Conservation (phyloP, 768 basidiomycete genomes). For the Pulveroboletus sp. region DNA sequence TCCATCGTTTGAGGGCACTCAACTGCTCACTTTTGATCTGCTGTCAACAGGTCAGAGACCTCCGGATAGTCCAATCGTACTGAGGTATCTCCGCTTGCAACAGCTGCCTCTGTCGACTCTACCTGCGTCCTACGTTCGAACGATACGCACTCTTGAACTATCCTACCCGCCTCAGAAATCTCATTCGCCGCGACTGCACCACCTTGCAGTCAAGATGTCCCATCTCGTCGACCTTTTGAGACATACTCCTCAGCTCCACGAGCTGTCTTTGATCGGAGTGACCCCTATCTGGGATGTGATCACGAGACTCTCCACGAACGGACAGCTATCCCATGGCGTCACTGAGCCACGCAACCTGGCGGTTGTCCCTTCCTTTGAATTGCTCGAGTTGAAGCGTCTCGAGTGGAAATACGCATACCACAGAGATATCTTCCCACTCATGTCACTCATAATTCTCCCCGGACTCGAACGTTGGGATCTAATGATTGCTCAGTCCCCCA, state of each 20-base stretch:
- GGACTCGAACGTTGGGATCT: constrained; percentile 42
- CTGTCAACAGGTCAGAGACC: constrained; percentile 9
- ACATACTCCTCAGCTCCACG: constrained; percentile 37
- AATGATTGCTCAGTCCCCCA: constrained; percentile 34
- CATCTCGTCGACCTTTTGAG: constrained; percentile 35
- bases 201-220: constrained; percentile 37
- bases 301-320: constrained; percentile 10
- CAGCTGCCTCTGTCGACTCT: constrained; percentile 39
- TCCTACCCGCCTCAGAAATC: constrained; percentile 33
- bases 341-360: constrained; percentile 4
- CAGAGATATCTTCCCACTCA: constrained; percentile 39
- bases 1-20: constrained; percentile 26
- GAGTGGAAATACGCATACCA: constrained; percentile 46
- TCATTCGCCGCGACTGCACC: constrained; percentile 19
- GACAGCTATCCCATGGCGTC: constrained; percentile 3
- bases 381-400: constrained; percentile 39
- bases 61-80: constrained; percentile 6
- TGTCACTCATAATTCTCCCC: constrained; percentile 39
- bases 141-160: constrained; percentile 41
- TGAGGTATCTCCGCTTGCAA: constrained; percentile 36
- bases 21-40: constrained; percentile 20
- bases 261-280: constrained; percentile 40
- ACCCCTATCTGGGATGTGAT: constrained; percentile 37
- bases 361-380: constrained; percentile 25
- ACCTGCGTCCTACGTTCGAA: constrained; percentile 33